These are phyloP conservation scores for Fraxinus dipetala DNA, from an alignment of 305 asterid genomes.

Conservation along the genomic window DNA sequence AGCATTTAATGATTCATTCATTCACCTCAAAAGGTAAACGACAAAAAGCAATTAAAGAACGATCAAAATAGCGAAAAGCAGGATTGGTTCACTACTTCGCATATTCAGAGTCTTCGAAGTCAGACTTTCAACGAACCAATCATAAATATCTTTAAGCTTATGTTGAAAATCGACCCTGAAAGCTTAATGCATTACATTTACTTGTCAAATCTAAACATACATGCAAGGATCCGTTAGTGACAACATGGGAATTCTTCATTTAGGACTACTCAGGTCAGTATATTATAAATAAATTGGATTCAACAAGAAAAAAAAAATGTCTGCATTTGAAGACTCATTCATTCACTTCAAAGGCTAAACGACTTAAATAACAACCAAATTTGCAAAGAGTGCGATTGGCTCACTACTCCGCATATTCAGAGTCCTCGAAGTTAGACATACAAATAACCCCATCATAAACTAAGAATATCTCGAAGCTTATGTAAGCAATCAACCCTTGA, in stretches of 20 bases:
- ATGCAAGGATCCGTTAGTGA: not conserved
- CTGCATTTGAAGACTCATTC: not conserved
- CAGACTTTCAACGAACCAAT: not conserved
- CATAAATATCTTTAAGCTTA: slow-evolving; percentile 13
- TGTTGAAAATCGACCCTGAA: slow-evolving; percentile 7
- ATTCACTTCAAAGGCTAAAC: not conserved
- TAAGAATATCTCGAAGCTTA: slow-evolving; percentile 10
- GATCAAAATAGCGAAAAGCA: not conserved
- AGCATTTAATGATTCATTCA: slow-evolving; percentile 13
- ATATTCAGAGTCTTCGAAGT: not conserved
- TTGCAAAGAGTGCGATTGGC: not conserved
- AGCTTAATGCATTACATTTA: not conserved
- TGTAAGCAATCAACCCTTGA: slow-evolving; percentile 8
- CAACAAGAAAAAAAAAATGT: not conserved
- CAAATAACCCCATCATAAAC: not conserved
- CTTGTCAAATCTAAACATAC: slow-evolving; percentile 7
- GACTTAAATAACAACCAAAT: not conserved
- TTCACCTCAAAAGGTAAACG: not conserved
- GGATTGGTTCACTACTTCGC: not conserved
- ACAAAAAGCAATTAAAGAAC: slow-evolving; percentile 6
- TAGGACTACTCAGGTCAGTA: not conserved
- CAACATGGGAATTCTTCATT: not conserved
- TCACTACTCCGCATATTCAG: not conserved
- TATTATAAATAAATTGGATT: not conserved
- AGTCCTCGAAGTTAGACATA: not conserved